Evolutionary conservation across 805 yeast species (phyloP), one percentile per base, ranked within the genome.

Genomic region (Millerozyma miso): DNA sequence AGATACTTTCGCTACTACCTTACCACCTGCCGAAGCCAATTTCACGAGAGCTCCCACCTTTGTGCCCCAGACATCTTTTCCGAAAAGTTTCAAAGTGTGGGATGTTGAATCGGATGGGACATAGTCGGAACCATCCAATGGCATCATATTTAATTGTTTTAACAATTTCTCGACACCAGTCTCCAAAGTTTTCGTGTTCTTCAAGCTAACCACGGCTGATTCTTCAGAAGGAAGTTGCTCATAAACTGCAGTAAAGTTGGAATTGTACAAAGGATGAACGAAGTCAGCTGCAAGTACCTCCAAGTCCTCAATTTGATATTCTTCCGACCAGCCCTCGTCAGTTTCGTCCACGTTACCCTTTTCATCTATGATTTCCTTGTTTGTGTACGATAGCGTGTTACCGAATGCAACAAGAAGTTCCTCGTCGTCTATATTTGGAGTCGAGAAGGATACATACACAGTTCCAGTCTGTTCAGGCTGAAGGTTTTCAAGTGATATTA

Each of bases 321-420:
- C 96, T 63, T 93, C 98, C 51, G 85, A 85, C 75, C 83, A 87
- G 14, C 97, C 97, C 50, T 85, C 95, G 41, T 71, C 83, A 38
- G 76, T 80, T 37, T 77, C 83, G 45, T 76, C 77, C 39, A 84
- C 76, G 48, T 76, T 79, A 16, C 82, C 81, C 13, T 89, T 82
- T 7, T 77, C 74, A 38, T 88, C 82, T 52, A 88, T 85, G 50
- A 86, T 71, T 60, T 91, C 98, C 64, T 81, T 85, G 38, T 88
- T 76, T 15, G 83, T 79, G 70, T 84, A 91, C 17, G 82, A 74
- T 47, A 91, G 71, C 5, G 80, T 77, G 61, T 85, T 85, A 37
- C 77, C 74, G 54, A 91, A 79, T 1, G 77, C 70, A 40, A 65
- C 62, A 33, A 62, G 50, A 45, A 69, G 50, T 32, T 62, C 66